phyloP scores from a whole-genome alignment of 2,329 filamentous ascomycete species.

The Xylariales sp. region DNA sequence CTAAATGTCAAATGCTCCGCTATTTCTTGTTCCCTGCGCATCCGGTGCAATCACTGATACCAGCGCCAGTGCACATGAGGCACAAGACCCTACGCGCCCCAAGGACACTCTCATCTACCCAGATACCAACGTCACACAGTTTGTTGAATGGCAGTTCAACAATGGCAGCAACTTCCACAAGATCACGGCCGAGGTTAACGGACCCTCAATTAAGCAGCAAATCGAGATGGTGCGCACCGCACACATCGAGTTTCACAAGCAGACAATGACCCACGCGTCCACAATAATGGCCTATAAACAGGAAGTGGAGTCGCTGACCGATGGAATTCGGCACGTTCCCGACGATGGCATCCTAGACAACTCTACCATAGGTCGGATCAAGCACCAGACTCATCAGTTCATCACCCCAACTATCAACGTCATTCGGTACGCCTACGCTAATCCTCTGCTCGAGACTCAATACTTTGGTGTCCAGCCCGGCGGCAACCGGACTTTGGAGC shows the following conservation, averaged over 20 bases:
- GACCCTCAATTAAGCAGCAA: slow-evolving; percentile 7
- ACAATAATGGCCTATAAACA: slow-evolving; percentile 4
- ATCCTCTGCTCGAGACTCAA: neutral
- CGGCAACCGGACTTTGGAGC: slow-evolving; percentile 20
- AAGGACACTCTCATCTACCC: slow-evolving; percentile 3
- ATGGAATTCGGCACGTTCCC: slow-evolving; percentile 10
- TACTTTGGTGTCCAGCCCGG: slow-evolving; percentile 2
- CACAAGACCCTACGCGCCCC: neutral
- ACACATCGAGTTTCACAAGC: slow-evolving; percentile 3
- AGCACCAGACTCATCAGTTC: slow-evolving; percentile 6
- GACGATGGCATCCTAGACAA: slow-evolving; percentile 6
- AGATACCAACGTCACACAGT: neutral
- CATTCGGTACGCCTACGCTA: slow-evolving; percentile 12
- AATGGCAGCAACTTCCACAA: slow-evolving; percentile 5
- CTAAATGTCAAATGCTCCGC: no score
- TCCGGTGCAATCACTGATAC: no score
- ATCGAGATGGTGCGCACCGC: slow-evolving; percentile 2
- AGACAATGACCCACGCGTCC: slow-evolving; percentile 10
- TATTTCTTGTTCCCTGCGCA: no score
- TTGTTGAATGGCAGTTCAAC: slow-evolving; percentile 1
- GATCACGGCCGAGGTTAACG: slow-evolving; percentile 2
- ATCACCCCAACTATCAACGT: slow-evolving; percentile 10
- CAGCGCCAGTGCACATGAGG: neutral
- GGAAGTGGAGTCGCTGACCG: slow-evolving; percentile 8
- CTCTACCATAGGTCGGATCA: slow-evolving; percentile 4